A percentile compares a stretch with the other conserved stretches of the same genome.
phyloP scores from a whole-genome alignment of 106 monocot genomes.

The Acorus calamus region DNA sequence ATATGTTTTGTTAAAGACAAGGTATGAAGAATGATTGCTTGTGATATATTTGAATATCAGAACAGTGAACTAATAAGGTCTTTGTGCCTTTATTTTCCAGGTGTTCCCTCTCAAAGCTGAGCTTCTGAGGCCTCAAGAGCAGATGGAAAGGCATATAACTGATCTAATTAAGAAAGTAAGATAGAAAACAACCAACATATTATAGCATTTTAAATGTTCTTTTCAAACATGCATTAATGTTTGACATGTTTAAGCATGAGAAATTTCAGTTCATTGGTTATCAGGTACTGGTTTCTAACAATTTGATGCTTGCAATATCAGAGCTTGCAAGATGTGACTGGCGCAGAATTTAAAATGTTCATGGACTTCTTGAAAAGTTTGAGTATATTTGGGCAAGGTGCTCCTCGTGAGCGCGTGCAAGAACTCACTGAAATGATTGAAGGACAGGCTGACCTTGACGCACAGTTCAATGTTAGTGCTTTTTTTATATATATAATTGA shows the following conservation, averaged over 20 bases:
- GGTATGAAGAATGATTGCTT: constrained; percentile 20
- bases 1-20: constrained; percentile 90
- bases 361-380: constrained; percentile 93
- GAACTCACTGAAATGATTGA: constrained; percentile 95
- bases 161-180: constrained; percentile 90
- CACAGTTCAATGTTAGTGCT: constrained; percentile 87
- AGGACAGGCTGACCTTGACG: constrained; percentile 94
- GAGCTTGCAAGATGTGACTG: constrained; percentile 98
- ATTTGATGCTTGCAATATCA: constrained; percentile 14
- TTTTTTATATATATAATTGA: background rate
- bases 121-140: constrained; percentile 83
- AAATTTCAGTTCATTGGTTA: background rate
- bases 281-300: background rate
- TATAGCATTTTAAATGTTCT: background rate
- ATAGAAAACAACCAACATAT: background rate
- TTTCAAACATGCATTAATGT: background rate
- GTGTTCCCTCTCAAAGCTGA: constrained; percentile 96
- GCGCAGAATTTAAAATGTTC: constrained; percentile 91
- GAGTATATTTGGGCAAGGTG: constrained; percentile 72
- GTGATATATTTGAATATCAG: background rate
- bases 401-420: constrained; percentile 70
- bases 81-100: constrained; percentile 14
- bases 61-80: too few species aligned
- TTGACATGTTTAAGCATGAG: background rate
- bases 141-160: constrained; percentile 94